Conservation (phyloP, 1,139 yeast genomes). For the Suhomyces maxii region DNA sequence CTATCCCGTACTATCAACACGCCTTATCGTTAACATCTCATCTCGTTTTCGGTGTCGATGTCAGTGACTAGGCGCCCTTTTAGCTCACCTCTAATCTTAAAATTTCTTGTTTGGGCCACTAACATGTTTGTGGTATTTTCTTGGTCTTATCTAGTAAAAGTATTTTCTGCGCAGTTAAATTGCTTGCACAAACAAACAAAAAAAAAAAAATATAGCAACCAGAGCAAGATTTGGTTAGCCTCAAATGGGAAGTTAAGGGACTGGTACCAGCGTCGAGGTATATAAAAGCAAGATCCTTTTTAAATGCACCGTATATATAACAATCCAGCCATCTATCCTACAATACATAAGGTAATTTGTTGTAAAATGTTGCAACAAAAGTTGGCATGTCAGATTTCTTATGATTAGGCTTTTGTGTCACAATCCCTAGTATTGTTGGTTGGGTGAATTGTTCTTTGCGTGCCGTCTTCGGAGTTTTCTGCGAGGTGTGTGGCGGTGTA, state of each 20-base stretch:
- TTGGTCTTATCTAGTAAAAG: not conserved
- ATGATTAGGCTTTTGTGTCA: conserved; percentile 1
- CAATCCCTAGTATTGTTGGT: conserved; percentile 3
- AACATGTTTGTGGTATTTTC: not conserved
- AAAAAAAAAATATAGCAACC: too few relatives aligned
- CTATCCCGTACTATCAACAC: not conserved
- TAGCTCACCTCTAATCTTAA: not conserved
- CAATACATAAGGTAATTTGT: too few relatives aligned
- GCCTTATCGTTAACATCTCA: not conserved
- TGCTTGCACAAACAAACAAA: not conserved
- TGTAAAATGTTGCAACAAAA: not conserved
- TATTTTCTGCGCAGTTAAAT: not conserved
- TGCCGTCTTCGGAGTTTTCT: conserved; percentile 6
- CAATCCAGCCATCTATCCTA: not conserved
- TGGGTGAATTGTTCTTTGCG: conserved; percentile 1
- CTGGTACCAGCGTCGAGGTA: not conserved
- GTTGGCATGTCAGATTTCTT: not conserved
- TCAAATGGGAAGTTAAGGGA: not conserved
- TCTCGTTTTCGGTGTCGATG: not conserved
- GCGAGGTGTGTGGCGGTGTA: too few relatives aligned
- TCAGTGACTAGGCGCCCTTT: not conserved
- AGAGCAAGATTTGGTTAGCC: not conserved
- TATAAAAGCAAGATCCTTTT: not conserved
- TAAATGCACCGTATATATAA: not conserved
- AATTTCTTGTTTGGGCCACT: not conserved